Percentiles rank a stretch among this genome's conserved stretches.
phyloP scores from a whole-genome alignment of 441 rosid species.

The Viola pubescens region DNA sequence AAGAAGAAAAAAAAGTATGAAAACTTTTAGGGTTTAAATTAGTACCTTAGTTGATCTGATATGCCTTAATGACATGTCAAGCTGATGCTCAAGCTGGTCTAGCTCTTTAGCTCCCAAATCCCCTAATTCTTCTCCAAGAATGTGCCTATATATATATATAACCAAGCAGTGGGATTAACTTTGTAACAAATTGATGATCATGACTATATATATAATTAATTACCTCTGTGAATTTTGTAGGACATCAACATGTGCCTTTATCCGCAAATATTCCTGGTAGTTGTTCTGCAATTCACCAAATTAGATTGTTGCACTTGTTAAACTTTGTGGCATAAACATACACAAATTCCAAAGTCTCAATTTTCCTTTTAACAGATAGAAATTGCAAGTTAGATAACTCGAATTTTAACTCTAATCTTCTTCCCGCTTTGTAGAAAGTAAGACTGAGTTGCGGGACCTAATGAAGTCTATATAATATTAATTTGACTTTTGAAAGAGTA shows the following conservation, averaged over 20 bases:
- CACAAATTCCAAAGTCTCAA: too few species aligned
- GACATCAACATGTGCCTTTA: slow-evolving; percentile 41
- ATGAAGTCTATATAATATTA: background rate
- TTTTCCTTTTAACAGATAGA: background rate
- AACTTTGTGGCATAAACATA: background rate
- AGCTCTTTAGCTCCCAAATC: slow-evolving; percentile 37
- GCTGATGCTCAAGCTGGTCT: slow-evolving; percentile 49
- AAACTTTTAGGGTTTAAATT: too few species aligned
- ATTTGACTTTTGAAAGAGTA: background rate
- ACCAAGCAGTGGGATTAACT: background rate
- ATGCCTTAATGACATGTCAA: slow-evolving; percentile 47
- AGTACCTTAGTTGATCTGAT: slow-evolving; percentile 46
- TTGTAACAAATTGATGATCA: background rate
- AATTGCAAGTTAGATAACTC: background rate
- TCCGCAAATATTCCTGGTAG: slow-evolving; percentile 52
- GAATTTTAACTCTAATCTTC: too few species aligned
- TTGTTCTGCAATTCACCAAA: slow-evolving; percentile 25
- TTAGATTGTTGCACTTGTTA: slow-evolving; percentile 6
- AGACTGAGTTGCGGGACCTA: too few species aligned
- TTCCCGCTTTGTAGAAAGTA: too few species aligned
- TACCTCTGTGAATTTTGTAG: slow-evolving; percentile 53
- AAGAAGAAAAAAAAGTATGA: too few species aligned
- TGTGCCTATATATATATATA: slow-evolving; percentile 25
- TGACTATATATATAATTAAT: slow-evolving; percentile 16
- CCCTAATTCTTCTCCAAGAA: slow-evolving; percentile 57